Evolutionary conservation across 345 rosid genomes (phyloP), one percentile per base, ranked within the genome.

Genomic region (Eucalyptus cladocalyx): DNA sequence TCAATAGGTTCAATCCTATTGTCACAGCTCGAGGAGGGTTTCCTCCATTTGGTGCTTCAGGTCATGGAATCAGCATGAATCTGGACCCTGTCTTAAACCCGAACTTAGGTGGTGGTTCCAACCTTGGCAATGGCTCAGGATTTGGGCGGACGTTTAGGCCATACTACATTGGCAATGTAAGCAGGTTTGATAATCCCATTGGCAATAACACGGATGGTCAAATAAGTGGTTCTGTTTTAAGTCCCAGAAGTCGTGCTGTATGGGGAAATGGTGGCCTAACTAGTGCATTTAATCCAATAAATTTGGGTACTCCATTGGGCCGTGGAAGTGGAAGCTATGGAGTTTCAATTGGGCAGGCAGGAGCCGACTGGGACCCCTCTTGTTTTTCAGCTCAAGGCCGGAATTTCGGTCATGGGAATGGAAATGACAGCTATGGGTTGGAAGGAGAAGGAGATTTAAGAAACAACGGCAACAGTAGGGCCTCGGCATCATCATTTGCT

Each of bases 261-360:
- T 97, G 99, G 99, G 99, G 97, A 93, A 96, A 92, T 93, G 95
- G 96, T 85, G 91, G 95, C 87, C 92, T 94, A 69, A 91, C 81
- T 87, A 90, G 86, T 91, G 91, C 89, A 32, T 30, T 92, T n/a
- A 92, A 93, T 89, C 92, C 93, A 80, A 92, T 93, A 80, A 94
- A 90, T 86, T 89, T 94, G 54, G 92, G 94, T 92, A 89, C 92
- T 87, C 93, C 92, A 87, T 48, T 95, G 89, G 90, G 95, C 51
- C 90, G 94, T 67, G 95, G 95, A 42, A 93, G 90, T 87, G 94
- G 95, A 89, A 95, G 90, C 90, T 94, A 94, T 65, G 95, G 97
- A 86, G 94, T 90, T 87, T 94, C 96, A 13, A 92, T 91, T 88
- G 98, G 97, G 90, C 95, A 93, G 90, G 94, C 90, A 87, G 95